Base-by-base conservation (phyloP, 306 rosid species). In the Sphenostylis stenocarpa region DNA sequence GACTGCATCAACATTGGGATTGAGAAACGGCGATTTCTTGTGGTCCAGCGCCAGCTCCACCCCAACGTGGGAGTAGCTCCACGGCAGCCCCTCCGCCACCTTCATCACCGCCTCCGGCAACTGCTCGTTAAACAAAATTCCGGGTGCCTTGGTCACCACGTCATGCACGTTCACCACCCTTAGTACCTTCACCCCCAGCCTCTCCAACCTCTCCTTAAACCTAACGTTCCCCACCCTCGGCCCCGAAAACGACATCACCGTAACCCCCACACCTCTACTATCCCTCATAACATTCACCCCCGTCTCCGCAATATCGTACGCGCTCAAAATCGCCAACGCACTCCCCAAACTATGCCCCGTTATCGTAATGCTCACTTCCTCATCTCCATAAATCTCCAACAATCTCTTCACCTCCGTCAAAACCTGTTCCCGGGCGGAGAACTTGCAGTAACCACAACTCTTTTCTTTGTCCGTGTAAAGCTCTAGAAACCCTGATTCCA, bases 321-420 rank as follows among this genome's bases (percentile, higher is more conserved):
- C 95, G 61, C 95, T 89, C 19, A 93, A 49, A 6, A 85, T 82
- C 1, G 91, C 98, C 81, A 93, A 70, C 10, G 98, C 96, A 4
- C 90, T 73, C n/a, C 98, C 96, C 21, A 93, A 76, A 7, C 96
- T 90, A 21, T 93, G 98, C 4, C 98, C 98, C 0, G 96, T 90
- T 1, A 93, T 79, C 11, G 98, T 91, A 7, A 93, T 75, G 70
- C 98, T 93, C 23, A 91, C 12, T 23, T 90, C 93, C 76, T 93
- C 98, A 14, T 36, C 33, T 0, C 12, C 3, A 60, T 89, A 87
- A 38, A 57, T 76, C 15, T 89, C 95, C 3, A 85, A 5, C 20
- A 91, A 41, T 43, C 87, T 67, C 44, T 85, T 90, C 13, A 93
- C 76, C 80, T 89, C 96, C 7, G 86, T 16, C 4, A 93, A 31